phyloP scores from a whole-genome alignment of 192 early-diverging fungal species.

The Podila epigama region DNA sequence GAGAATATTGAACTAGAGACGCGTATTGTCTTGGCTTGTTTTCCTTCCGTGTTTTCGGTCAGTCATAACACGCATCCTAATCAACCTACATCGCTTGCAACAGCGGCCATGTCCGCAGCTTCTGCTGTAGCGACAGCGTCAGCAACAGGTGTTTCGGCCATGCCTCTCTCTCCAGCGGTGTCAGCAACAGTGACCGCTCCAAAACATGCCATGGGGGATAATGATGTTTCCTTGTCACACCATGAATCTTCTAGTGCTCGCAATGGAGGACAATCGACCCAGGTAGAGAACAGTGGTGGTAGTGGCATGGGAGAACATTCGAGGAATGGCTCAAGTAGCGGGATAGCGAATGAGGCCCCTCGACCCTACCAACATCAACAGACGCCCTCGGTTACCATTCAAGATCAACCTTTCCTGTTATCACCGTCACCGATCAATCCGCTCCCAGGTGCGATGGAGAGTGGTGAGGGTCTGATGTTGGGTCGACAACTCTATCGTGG shows the following conservation, averaged over 20 bases:
- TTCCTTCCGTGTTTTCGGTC: slow-evolving; percentile 33
- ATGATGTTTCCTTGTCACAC: too few relatives aligned
- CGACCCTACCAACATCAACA: background rate
- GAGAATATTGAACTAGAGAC: slow-evolving; percentile 46
- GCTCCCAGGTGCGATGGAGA: slow-evolving; percentile 18
- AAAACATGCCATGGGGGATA: too few relatives aligned
- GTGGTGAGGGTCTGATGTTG: slow-evolving; percentile 18
- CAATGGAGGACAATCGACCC: too few relatives aligned
- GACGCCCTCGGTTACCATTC: slow-evolving; percentile 41
- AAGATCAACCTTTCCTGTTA: slow-evolving; percentile 25
- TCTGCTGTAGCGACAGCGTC: background rate
- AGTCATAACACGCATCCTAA: background rate
- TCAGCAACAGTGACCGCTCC: background rate
- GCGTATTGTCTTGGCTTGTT: slow-evolving; percentile 18
- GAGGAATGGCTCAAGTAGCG: too few relatives aligned
- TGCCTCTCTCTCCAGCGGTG: background rate
- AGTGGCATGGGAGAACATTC: too few relatives aligned
- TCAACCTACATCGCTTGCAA: background rate
- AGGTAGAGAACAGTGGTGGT: too few relatives aligned
- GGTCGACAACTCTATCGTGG: background rate
- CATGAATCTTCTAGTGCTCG: too few relatives aligned
- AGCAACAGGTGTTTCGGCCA: background rate
- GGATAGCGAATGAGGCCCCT: too few relatives aligned
- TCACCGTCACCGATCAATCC: slow-evolving; percentile 39
- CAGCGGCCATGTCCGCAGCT: background rate